Evolutionary conservation across 371 early-diverging fungal genomes (phyloP).

Genomic region (Rhizopus sp.): DNA sequence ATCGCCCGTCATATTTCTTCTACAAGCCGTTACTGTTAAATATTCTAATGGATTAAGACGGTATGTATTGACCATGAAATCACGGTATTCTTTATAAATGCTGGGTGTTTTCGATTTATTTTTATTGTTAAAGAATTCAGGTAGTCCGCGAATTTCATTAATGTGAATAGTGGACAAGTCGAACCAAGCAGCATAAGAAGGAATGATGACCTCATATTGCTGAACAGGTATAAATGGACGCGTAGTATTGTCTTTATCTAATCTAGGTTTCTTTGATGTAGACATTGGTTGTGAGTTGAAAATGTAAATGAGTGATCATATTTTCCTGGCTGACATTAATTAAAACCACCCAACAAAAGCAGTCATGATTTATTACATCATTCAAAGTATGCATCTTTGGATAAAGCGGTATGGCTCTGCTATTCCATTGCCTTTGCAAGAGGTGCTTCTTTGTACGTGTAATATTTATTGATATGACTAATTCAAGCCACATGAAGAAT

Average conservation of each 20-base stretch:
- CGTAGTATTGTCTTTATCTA: slow-evolving; percentile 64
- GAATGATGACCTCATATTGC: slow-evolving; percentile 82
- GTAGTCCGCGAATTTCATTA: slow-evolving; percentile 88
- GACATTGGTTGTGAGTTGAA: slow-evolving; percentile 12
- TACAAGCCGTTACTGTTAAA: slow-evolving; percentile 94
- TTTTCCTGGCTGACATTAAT: neutral
- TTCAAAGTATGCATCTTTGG: no score
- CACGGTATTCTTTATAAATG: slow-evolving; percentile 93
- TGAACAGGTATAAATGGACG: slow-evolving; percentile 71
- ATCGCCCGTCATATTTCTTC: slow-evolving; percentile 94
- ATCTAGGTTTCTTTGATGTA: slow-evolving; percentile 30
- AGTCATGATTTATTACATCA: neutral
- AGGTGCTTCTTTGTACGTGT: no score
- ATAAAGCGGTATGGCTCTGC: no score
- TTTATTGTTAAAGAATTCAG: slow-evolving; percentile 93
- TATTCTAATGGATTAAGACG: slow-evolving; percentile 93
- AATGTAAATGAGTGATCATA: neutral
- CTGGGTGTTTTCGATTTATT: slow-evolving; percentile 92
- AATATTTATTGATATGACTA: no score
- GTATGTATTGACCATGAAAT: slow-evolving; percentile 97
- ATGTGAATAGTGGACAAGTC: slow-evolving; percentile 77
- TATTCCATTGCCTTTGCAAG: no score
- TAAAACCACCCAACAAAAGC: slow-evolving; percentile 1
- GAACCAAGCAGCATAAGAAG: slow-evolving; percentile 97
- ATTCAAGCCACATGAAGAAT: no score